Evolutionary conservation across 2,329 filamentous ascomycete genomes (phyloP).

Genomic region (Orbilia oligospora): DNA sequence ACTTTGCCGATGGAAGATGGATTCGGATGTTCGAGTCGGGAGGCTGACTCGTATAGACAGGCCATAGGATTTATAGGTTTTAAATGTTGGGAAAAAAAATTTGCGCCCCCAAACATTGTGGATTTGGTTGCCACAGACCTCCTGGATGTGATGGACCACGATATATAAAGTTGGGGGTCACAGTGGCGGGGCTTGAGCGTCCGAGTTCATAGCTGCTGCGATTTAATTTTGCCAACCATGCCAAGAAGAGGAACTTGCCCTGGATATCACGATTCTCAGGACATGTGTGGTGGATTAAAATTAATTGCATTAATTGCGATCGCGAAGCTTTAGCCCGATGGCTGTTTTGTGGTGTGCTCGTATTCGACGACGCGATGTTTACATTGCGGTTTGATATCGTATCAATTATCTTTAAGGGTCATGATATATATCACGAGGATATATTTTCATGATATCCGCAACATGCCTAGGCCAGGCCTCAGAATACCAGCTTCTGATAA

Average conservation of each 20-base stretch:
- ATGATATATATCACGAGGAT: conserved; percentile 6
- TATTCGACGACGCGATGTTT: not conserved
- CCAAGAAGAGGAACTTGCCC: not conserved
- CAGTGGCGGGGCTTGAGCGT: conserved; percentile 3
- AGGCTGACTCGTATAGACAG: not conserved
- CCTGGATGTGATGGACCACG: not conserved
- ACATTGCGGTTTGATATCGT: not conserved
- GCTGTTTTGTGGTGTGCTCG: not conserved
- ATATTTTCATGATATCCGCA: not conserved
- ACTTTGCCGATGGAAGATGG: conserved; percentile 1
- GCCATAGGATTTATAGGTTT: not conserved
- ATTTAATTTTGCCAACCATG: not conserved
- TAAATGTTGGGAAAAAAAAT: not conserved
- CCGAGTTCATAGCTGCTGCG: not conserved
- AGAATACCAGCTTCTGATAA: not conserved
- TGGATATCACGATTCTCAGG: not conserved
- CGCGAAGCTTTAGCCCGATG: no score
- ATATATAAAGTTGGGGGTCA: conserved; percentile 32
- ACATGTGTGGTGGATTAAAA: no score
- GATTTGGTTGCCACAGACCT: conserved; percentile 14
- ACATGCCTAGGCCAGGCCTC: no score
- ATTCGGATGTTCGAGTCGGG: not conserved
- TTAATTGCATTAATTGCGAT: conserved; percentile 25
- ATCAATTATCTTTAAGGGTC: not conserved
- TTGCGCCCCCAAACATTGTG: not conserved